A percentile compares a stretch with the other conserved stretches of the same genome.
Evolutionary conservation across 805 yeast genomes (phyloP).

Genomic region (Metschnikowia matae): DNA sequence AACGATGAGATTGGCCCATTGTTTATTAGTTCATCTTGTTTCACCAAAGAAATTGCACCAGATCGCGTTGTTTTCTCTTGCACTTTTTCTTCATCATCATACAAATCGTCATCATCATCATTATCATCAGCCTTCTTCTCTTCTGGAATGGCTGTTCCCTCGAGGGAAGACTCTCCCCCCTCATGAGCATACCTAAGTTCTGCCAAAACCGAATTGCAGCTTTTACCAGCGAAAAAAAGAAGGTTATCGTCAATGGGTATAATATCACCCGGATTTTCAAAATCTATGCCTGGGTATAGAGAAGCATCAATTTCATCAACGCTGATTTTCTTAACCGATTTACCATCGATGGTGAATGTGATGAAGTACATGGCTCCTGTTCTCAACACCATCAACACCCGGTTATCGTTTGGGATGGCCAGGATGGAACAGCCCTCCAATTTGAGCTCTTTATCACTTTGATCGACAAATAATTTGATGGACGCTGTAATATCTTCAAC

Average conservation of each 20-base stretch:
- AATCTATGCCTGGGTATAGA: constrained; percentile 27
- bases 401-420: constrained; percentile 34
- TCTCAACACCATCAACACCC: constrained; percentile 28
- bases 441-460: constrained; percentile 46
- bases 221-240: constrained; percentile 57
- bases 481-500: constrained; percentile 37
- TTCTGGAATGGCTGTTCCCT: constrained; percentile 3
- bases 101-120: constrained; percentile 45
- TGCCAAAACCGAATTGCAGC: constrained; percentile 55
- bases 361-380: constrained; percentile 34
- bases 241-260: constrained; percentile 39
- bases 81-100: constrained; percentile 30
- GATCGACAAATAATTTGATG: constrained; percentile 41
- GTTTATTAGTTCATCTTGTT: constrained; percentile 54
- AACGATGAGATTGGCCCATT: constrained; percentile 73
- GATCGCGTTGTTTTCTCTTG: constrained; percentile 12
- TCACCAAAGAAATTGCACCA: constrained; percentile 32
- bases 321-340: constrained; percentile 33
- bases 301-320: constrained; percentile 29
- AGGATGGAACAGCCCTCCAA: constrained; percentile 49
- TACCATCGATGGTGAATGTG: constrained; percentile 40
- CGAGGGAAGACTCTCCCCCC: background rate
- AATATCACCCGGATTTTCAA: constrained; percentile 39
- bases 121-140: constrained; percentile 22
- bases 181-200: constrained; percentile 30